A percentile compares a stretch with the other conserved stretches of the same genome.
These are phyloP conservation scores for Claviceps purpurea DNA, from an alignment of 2,329 filamentous ascomycete genomes.

Conservation along the genomic window DNA sequence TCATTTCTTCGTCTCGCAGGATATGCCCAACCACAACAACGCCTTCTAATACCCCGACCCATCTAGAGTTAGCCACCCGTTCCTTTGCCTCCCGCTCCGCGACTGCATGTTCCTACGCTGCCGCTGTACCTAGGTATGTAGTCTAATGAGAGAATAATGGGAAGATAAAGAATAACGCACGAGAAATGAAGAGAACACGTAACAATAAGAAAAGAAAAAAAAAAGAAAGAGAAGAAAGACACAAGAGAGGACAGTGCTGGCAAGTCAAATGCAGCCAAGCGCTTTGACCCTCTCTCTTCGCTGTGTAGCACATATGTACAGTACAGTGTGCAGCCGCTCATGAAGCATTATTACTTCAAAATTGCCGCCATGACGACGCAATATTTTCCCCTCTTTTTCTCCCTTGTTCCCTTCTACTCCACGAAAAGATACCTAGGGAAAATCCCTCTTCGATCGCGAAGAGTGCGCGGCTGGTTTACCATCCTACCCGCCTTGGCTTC, in stretches of 20 bases:
- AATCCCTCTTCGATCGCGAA: background rate
- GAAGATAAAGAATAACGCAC: background rate
- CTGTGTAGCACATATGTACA: background rate
- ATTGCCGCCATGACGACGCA: no score
- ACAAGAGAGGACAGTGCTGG: background rate
- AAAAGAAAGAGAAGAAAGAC: background rate
- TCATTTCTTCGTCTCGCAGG: background rate
- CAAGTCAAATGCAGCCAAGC: background rate
- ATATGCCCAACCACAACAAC: background rate
- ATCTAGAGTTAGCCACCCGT: background rate
- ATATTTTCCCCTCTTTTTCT: no score
- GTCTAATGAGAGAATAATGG: background rate
- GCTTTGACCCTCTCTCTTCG: background rate
- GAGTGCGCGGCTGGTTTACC: no score
- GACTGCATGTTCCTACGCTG: background rate
- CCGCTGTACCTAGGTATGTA: background rate
- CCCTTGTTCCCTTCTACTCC: no score
- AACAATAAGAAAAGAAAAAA: background rate
- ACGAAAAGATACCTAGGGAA: background rate
- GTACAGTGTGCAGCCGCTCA: background rate
- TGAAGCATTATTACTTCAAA: background rate
- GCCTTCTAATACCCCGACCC: background rate
- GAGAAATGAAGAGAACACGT: background rate
- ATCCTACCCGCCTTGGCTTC: slow-evolving; percentile 6
- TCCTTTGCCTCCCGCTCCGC: background rate